Percentiles rank a stretch among this genome's conserved stretches.
These are phyloP conservation scores for Penicillium italicum DNA, from an alignment of 2,329 filamentous ascomycete genomes.

Conservation along the genomic window DNA sequence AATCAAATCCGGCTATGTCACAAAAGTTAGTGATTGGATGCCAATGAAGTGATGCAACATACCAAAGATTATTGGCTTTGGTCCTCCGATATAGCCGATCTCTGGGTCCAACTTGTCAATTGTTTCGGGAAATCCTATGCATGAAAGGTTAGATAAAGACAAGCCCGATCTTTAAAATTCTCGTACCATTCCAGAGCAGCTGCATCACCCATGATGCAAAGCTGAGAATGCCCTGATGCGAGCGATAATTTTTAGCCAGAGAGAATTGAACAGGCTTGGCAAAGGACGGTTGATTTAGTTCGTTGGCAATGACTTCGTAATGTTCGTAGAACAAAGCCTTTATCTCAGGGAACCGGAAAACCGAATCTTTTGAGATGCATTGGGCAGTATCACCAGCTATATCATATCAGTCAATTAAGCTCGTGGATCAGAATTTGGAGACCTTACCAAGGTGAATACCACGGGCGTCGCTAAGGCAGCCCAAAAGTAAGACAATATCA, in stretches of 20 bases:
- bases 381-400: conserved; percentile 34
- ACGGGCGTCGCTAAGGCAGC: conserved; percentile 23
- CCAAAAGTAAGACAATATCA: conserved; percentile 29
- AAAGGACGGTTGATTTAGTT: conserved; percentile 8
- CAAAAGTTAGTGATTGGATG: not conserved
- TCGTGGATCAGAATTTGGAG: too few species aligned
- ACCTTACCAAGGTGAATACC: conserved; percentile 29
- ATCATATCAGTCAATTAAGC: not conserved
- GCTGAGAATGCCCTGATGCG: conserved; percentile 34
- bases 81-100: conserved; percentile 27
- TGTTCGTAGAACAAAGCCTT: conserved; percentile 31
- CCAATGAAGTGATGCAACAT: conserved; percentile 7
- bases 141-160: not conserved
- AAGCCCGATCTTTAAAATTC: too few species aligned
- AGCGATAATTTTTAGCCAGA: conserved; percentile 32
- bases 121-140: conserved; percentile 27
- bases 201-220: conserved; percentile 33
- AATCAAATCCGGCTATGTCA: conserved; percentile 14
- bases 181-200: conserved; percentile 26
- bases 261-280: conserved; percentile 25
- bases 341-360: conserved; percentile 33
- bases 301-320: conserved; percentile 16
- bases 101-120: conserved; percentile 33
- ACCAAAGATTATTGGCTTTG: conserved; percentile 22
- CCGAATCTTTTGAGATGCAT: conserved; percentile 35